These are phyloP conservation scores for Mrakia blollopis DNA, from an alignment of 768 basidiomycete genomes.

Conservation along the genomic window DNA sequence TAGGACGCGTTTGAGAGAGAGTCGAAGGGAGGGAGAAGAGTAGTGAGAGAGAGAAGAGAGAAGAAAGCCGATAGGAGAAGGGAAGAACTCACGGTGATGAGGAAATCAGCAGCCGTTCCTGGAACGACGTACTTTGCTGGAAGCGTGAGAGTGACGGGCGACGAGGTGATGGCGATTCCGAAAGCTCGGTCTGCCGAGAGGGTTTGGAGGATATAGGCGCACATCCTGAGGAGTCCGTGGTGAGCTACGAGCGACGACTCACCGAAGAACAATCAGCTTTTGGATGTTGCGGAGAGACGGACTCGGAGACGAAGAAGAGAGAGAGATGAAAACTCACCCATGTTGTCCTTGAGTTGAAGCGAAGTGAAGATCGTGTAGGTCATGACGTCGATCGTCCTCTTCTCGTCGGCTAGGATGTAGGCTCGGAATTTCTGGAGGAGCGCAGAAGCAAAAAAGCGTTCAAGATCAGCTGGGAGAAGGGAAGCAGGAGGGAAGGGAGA, in stretches of 20 bases:
- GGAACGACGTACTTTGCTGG: slow-evolving; percentile 70
- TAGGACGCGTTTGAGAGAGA: background rate
- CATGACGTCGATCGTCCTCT: slow-evolving; percentile 68
- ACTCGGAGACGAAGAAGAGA: background rate
- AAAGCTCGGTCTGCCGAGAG: slow-evolving; percentile 80
- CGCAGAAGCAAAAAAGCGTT: background rate
- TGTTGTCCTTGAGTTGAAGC: slow-evolving; percentile 88
- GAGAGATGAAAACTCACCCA: slow-evolving; percentile 63
- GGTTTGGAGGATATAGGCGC: slow-evolving; percentile 87
- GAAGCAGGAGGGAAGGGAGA: slow-evolving; percentile 7
- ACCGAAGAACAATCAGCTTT: background rate
- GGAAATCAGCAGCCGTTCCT: slow-evolving; percentile 76
- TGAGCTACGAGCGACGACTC: slow-evolving; percentile 60
- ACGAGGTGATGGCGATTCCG: slow-evolving; percentile 61
- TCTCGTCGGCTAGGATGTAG: slow-evolving; percentile 68
- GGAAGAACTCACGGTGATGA: slow-evolving; percentile 66
- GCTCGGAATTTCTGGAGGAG: slow-evolving; percentile 75
- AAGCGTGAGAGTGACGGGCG: slow-evolving; percentile 53
- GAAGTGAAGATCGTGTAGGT: slow-evolving; percentile 74
- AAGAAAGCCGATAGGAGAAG: too few relatives aligned
- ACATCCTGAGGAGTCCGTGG: slow-evolving; percentile 79
- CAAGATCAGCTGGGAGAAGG: background rate
- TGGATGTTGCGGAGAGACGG: background rate
- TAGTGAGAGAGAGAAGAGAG: too few relatives aligned
- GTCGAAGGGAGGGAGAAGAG: too few relatives aligned